A percentile compares a stretch with the other conserved stretches of the same genome.
Conservation (phyloP, 148 eudicot species). For the Fagopyrum homotropicum region DNA sequence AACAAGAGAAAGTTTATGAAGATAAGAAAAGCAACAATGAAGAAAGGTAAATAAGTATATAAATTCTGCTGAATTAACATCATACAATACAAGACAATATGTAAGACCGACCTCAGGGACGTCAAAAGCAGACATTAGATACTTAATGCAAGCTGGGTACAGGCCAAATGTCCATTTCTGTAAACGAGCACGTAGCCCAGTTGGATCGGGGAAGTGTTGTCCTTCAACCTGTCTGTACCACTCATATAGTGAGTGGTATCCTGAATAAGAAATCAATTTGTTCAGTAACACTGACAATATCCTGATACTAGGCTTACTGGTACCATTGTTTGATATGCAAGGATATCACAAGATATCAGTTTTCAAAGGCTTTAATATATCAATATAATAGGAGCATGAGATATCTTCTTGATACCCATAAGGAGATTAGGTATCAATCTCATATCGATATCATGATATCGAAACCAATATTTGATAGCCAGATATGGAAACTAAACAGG, state of each 20-base stretch:
- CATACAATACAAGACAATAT: background rate
- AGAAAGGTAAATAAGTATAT: background rate
- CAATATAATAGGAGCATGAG: too few species aligned
- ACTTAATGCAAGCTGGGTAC: slow-evolving; percentile 97
- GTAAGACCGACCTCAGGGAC: slow-evolving; percentile 72
- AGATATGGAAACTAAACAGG: background rate
- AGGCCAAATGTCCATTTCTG: slow-evolving; percentile 97
- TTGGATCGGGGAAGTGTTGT: slow-evolving; percentile 97
- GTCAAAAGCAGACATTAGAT: slow-evolving; percentile 98
- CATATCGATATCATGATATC: too few species aligned
- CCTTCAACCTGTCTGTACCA: slow-evolving; percentile 93
- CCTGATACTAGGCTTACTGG: too few species aligned
- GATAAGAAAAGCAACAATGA: background rate
- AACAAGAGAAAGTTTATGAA: background rate
- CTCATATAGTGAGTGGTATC: slow-evolving; percentile 89
- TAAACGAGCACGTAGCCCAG: slow-evolving; percentile 91
- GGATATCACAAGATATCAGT: too few species aligned
- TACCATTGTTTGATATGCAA: too few species aligned
- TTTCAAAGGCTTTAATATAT: too few species aligned
- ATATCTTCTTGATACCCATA: too few species aligned
- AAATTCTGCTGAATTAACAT: too few species aligned
- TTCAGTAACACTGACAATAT: background rate
- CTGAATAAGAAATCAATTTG: slow-evolving; percentile 34
- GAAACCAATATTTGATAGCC: too few species aligned
- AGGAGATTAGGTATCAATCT: too few species aligned